phyloP scores from a whole-genome alignment of 2,329 filamentous ascomycete genomes.

The Stachybotrys chlorohalonatus region DNA sequence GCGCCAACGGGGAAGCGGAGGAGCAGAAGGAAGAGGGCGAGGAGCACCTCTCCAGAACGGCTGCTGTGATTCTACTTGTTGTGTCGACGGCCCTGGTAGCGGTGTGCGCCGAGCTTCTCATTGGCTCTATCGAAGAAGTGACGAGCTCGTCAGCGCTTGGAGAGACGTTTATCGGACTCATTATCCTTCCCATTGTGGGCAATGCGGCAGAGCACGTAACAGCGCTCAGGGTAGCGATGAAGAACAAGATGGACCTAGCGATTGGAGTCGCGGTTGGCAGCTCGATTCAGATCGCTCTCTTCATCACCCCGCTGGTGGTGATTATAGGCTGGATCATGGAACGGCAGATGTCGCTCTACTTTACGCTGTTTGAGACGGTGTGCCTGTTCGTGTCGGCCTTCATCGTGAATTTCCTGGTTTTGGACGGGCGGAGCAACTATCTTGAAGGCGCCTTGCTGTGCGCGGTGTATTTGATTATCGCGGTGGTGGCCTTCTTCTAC shows the following conservation, averaged over 20 bases:
- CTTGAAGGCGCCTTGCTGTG: slow-evolving; percentile 67
- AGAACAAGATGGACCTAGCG: slow-evolving; percentile 69
- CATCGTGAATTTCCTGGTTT: slow-evolving; percentile 79
- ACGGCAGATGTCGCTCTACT: slow-evolving; percentile 70
- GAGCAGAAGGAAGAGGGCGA: slow-evolving; percentile 25
- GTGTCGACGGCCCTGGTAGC: slow-evolving; percentile 58
- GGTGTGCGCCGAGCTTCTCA: slow-evolving; percentile 61
- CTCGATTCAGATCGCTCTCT: slow-evolving; percentile 64
- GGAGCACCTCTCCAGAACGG: slow-evolving; percentile 41
- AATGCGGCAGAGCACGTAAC: slow-evolving; percentile 69
- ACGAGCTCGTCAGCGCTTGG: slow-evolving; percentile 46
- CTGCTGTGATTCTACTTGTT: slow-evolving; percentile 53
- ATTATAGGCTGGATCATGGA: slow-evolving; percentile 62
- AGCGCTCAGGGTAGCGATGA: slow-evolving; percentile 59
- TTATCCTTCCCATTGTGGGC: slow-evolving; percentile 63
- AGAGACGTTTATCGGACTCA: slow-evolving; percentile 62
- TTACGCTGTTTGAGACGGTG: slow-evolving; percentile 82
- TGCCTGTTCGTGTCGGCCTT: slow-evolving; percentile 77
- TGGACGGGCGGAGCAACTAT: slow-evolving; percentile 81
- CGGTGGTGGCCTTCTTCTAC: slow-evolving; percentile 58
- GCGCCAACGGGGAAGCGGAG: slow-evolving; percentile 13
- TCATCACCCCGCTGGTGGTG: slow-evolving; percentile 61
- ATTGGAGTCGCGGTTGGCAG: slow-evolving; percentile 64
- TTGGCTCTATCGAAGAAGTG: slow-evolving; percentile 57
- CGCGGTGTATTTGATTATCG: slow-evolving; percentile 60